phyloP scores from a whole-genome alignment of 495 filamentous ascomycete species.

The Xylaria curta region DNA sequence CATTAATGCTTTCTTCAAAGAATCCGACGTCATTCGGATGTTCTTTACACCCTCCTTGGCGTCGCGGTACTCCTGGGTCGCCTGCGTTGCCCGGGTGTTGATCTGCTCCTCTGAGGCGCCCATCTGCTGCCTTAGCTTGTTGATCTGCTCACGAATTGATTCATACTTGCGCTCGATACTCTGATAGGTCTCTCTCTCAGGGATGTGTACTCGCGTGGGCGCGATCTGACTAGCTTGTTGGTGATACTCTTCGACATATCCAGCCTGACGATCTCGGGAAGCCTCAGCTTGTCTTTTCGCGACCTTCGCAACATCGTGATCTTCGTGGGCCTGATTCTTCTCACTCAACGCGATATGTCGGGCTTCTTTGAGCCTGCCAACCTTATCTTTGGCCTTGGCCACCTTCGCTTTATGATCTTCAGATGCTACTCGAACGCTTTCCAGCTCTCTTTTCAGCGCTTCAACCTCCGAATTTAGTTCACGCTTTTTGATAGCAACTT shows the following conservation, averaged over 20 bases:
- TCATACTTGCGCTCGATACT: slow-evolving; percentile 70
- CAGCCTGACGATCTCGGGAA: slow-evolving; percentile 54
- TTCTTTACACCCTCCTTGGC: slow-evolving; percentile 47
- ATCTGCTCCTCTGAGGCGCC: slow-evolving; percentile 76
- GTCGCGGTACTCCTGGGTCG: slow-evolving; percentile 46
- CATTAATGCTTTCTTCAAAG: slow-evolving; percentile 68
- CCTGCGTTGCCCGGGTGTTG: slow-evolving; percentile 46
- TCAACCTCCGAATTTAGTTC: slow-evolving; percentile 47
- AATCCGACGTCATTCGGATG: slow-evolving; percentile 59
- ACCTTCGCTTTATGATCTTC: slow-evolving; percentile 56
- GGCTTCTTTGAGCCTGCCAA: slow-evolving; percentile 53
- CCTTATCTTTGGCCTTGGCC: slow-evolving; percentile 65
- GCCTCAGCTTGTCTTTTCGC: slow-evolving; percentile 54
- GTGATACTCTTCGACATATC: slow-evolving; percentile 60
- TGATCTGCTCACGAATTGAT: slow-evolving; percentile 63
- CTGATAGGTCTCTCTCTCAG: slow-evolving; percentile 67
- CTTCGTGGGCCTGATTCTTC: slow-evolving; percentile 69
- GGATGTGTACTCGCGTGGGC: slow-evolving; percentile 65
- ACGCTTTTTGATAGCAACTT: slow-evolving; percentile 42
- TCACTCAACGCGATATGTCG: slow-evolving; percentile 62
- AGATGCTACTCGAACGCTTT: slow-evolving; percentile 41
- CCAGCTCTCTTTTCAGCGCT: slow-evolving; percentile 34
- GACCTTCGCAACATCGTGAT: slow-evolving; percentile 55
- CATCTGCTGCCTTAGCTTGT: slow-evolving; percentile 53
- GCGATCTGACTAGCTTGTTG: slow-evolving; percentile 63